Percentiles rank a stretch among this genome's conserved stretches.
phyloP scores from a whole-genome alignment of 257 asterid species.

The Perilla frutescens region DNA sequence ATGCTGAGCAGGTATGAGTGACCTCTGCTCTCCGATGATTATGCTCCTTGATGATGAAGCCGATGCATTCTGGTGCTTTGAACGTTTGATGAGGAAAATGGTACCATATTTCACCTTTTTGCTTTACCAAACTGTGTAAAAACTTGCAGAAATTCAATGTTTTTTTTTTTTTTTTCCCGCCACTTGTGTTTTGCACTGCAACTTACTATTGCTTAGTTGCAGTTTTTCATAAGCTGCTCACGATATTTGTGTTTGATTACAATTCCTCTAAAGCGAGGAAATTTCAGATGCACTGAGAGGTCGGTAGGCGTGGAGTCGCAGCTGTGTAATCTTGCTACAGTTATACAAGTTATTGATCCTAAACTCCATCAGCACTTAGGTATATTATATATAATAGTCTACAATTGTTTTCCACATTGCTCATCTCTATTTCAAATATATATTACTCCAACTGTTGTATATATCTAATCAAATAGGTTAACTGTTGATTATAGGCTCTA shows the following conservation, averaged over 20 bases:
- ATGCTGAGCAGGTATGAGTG: slow-evolving; percentile 83
- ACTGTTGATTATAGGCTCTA: no score
- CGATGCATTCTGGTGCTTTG: slow-evolving; percentile 98
- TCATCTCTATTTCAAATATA: not conserved
- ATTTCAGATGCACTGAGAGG: slow-evolving; percentile 90
- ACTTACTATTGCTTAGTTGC: no score
- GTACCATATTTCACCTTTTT: slow-evolving; percentile 41
- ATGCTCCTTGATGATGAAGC: slow-evolving; percentile 90
- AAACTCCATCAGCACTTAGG: slow-evolving; percentile 98
- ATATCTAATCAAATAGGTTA: not conserved
- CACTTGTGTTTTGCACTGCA: no score
- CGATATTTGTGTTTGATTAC: slow-evolving; percentile 34
- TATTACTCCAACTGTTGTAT: no score
- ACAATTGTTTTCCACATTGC: not conserved
- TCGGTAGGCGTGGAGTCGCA: slow-evolving; percentile 92
- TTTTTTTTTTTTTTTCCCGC: no score
- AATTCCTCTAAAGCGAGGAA: slow-evolving; percentile 76
- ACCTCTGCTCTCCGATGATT: slow-evolving; percentile 95
- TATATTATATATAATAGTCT: slow-evolving; percentile 33
- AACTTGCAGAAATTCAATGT: no score
- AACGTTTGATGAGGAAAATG: slow-evolving; percentile 87
- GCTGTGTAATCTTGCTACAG: slow-evolving; percentile 79
- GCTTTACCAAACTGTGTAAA: no score
- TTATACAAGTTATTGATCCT: slow-evolving; percentile 89
- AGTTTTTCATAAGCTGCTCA: slow-evolving; percentile 24